Evolutionary conservation across 2,329 filamentous ascomycete genomes (phyloP).

Genomic region (Fusarium papillatum): DNA sequence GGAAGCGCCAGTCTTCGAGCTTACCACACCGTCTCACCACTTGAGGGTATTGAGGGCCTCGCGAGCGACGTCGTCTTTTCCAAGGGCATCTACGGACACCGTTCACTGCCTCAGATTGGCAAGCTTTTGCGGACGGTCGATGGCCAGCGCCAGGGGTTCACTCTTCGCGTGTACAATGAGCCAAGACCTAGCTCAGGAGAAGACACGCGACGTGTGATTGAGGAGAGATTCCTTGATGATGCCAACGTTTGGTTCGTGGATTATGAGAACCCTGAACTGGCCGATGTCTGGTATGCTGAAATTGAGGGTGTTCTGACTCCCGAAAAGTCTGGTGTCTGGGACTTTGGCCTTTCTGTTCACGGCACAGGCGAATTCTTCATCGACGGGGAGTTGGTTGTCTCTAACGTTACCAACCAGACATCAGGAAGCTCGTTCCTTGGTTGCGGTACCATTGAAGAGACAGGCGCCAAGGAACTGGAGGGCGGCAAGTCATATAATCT

Average conservation of each 20-base stretch:
- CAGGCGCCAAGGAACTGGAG: constrained; percentile 27
- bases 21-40: constrained; percentile 48
- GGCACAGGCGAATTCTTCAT: constrained; percentile 51
- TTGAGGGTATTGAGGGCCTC: constrained; percentile 45
- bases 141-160: constrained; percentile 37
- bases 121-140: constrained; percentile 38
- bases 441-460: constrained; percentile 49
- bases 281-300: constrained; percentile 40
- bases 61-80: constrained; percentile 37
- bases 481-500: constrained; percentile 25
- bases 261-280: constrained; percentile 41
- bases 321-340: constrained; percentile 41
- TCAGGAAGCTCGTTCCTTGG: constrained; percentile 52
- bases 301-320: constrained; percentile 40
- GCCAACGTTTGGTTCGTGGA: constrained; percentile 44
- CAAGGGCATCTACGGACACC: constrained; percentile 47
- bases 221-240: constrained; percentile 39
- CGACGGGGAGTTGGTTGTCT: constrained; percentile 48
- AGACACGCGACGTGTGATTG: constrained; percentile 22
- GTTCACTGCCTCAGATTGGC: constrained; percentile 49
- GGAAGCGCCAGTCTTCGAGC: constrained; percentile 49
- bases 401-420: constrained; percentile 44
- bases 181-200: background rate
- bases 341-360: constrained; percentile 49
- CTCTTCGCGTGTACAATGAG: constrained; percentile 45